Evolutionary conservation across 305 asterid genomes (phyloP), one percentile per base, ranked within the genome.

Genomic region (Fraxinus sp.): DNA sequence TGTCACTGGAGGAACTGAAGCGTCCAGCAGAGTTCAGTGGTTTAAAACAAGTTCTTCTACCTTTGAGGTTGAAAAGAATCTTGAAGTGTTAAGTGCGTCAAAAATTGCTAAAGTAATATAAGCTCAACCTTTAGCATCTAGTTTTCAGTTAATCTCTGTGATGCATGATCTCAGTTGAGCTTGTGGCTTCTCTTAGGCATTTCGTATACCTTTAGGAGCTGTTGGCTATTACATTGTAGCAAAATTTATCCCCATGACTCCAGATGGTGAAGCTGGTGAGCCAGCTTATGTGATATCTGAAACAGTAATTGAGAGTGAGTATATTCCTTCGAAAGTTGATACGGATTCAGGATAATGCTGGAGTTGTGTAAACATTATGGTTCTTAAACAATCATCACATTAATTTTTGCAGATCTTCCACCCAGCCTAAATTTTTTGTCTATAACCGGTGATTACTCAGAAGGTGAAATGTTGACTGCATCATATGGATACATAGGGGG

Each of bases 11-110:
- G 99, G 98, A 86, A 97, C 97, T 49, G 99, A 97, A 91, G 97
- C 97, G 46, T 95, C 98, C 82, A 97, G 99, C 90, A 92, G 97
- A 89, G 99, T 97, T 86, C 98, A 97, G 86, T 97, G 99, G 99
- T 97, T 97, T 89, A 97, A 94, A 90, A 89, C 95, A 81, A 85
- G 87, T 88, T 91, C 92, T 71, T 82, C 92, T 80, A 81, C 87
- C 68, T 90, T 95, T 71, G 97, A 91, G 84, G 92, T 88, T 82
- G 99, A 97, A 90, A 89, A 92, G 86, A 91, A 79, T 83, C 87
- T 93, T 81, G 99, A 97, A 87, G 93, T 94, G 72, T 86, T 95
- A 80, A 95, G 91, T 77, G 89, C 97, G 85, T 93, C 97, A 57
- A 97, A 97, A 90, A 92, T 95, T 83, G 98, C 99, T 7, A 97